Evolutionary conservation across 1,284 basidiomycete species (phyloP).

Genomic region (Pascua sp.): DNA sequence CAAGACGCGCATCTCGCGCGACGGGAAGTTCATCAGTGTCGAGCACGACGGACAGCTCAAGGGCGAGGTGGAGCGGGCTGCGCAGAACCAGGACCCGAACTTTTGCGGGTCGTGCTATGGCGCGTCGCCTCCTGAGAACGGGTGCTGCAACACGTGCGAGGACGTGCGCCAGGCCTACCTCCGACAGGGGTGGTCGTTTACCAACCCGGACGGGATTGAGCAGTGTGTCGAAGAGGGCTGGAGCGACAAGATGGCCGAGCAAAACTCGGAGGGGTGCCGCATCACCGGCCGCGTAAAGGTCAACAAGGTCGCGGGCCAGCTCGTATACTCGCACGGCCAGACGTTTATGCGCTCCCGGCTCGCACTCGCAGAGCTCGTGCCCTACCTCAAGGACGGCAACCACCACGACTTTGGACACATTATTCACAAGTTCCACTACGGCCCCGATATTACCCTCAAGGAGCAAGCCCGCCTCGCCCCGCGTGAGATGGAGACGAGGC

Average conservation of each 20-base stretch:
- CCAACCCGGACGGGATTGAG: conserved; percentile 84
- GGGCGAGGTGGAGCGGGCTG: conserved; percentile 81
- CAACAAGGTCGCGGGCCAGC: conserved; percentile 87
- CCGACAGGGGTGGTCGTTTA: conserved; percentile 90
- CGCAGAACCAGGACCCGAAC: conserved; percentile 57
- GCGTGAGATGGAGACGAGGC: conserved; percentile 63
- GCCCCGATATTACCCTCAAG: conserved; percentile 62
- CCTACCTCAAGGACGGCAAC: conserved; percentile 82
- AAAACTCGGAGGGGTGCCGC: conserved; percentile 91
- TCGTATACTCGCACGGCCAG: conserved; percentile 76
- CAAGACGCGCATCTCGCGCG: conserved; percentile 70
- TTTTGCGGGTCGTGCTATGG: conserved; percentile 99
- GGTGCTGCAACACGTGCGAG: conserved; percentile 96
- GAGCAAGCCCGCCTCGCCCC: conserved; percentile 53
- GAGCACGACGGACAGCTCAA: conserved; percentile 56
- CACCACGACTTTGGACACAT: conserved; percentile 92
- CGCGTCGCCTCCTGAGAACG: conserved; percentile 70
- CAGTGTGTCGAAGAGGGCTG: conserved; percentile 92
- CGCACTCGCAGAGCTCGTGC: conserved; percentile 84
- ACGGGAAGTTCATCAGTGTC: conserved; percentile 61
- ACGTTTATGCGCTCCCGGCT: conserved; percentile 85
- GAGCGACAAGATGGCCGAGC: conserved; percentile 88
- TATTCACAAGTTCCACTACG: conserved; percentile 77
- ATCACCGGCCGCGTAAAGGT: conserved; percentile 85
- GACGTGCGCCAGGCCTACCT: conserved; percentile 89